Evolutionary conservation across 305 asterid genomes (phyloP).

Genomic region (Plantago lanceolata): DNA sequence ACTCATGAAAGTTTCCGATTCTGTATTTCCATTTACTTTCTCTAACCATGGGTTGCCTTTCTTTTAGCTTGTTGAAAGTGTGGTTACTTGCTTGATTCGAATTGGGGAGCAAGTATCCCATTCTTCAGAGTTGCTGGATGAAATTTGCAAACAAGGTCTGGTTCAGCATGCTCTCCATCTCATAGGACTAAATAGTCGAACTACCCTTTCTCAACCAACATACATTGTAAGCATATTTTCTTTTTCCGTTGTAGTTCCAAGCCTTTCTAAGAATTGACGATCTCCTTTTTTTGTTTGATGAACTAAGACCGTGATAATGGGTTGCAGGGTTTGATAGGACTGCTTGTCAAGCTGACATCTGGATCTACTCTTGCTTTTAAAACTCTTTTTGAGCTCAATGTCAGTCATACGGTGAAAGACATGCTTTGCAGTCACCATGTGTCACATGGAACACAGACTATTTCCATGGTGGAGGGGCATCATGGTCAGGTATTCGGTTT

Average conservation of each 20-base stretch:
- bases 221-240: constrained; percentile 53
- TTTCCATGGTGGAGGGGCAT: constrained; percentile 56
- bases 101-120: constrained; percentile 58
- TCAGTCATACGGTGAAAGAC: constrained; percentile 65
- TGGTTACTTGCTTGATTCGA: constrained; percentile 74
- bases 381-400: constrained; percentile 74
- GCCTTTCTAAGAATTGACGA: not conserved
- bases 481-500: constrained; percentile 52
- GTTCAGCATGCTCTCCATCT: constrained; percentile 73
- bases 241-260: constrained; percentile 15
- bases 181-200: constrained; percentile 62
- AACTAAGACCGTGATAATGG: constrained; percentile 25
- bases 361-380: constrained; percentile 73
- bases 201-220: constrained; percentile 60
- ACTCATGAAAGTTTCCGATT: constrained; percentile 4
- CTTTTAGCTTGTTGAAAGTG: constrained; percentile 88
- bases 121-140: constrained; percentile 74
- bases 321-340: constrained; percentile 79
- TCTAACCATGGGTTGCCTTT: constrained; percentile 17
- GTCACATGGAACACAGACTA: constrained; percentile 61
- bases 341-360: constrained; percentile 74
- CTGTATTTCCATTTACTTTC: constrained; percentile 16
- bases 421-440: constrained; percentile 52
- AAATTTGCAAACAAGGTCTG: constrained; percentile 73
- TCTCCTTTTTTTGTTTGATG: constrained; percentile 15